Percentiles rank a stretch among this genome's conserved stretches.
phyloP scores from a whole-genome alignment of 495 filamentous ascomycete genomes.

The Penicillium atrosanguineum region DNA sequence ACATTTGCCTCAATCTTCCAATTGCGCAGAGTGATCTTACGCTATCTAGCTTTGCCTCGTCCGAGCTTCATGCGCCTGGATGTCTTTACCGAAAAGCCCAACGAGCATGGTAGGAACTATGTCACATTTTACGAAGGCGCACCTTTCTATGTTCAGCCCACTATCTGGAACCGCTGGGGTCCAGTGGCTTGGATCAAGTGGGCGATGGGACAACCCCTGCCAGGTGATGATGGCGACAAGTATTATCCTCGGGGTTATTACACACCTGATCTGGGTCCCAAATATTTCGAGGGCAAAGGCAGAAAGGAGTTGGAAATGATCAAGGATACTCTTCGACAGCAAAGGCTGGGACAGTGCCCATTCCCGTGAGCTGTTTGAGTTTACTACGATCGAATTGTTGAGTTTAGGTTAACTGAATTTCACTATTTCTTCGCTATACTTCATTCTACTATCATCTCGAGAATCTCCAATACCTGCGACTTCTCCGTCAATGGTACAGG shows the following conservation, averaged over 20 bases:
- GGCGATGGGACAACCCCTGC: conserved; percentile 51
- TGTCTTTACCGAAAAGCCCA: conserved; percentile 41
- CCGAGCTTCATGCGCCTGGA: conserved; percentile 43
- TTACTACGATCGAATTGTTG: too few relatives aligned
- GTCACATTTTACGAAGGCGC: conserved; percentile 44
- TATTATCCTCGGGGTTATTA: conserved; percentile 59
- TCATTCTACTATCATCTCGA: background rate
- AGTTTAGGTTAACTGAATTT: background rate
- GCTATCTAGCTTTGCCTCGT: conserved; percentile 56
- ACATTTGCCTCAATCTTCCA: conserved; percentile 40
- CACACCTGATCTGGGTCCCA: conserved; percentile 57
- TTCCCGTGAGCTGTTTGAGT: conserved; percentile 29
- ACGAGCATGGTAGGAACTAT: conserved; percentile 51
- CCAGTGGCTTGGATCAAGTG: conserved; percentile 49
- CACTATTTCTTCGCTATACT: background rate
- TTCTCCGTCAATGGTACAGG: conserved; percentile 4
- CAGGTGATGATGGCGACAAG: conserved; percentile 55
- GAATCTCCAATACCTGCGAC: background rate
- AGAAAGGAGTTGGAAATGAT: conserved; percentile 42
- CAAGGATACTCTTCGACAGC: conserved; percentile 25
- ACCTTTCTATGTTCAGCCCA: conserved; percentile 59
- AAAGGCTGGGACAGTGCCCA: conserved; percentile 46
- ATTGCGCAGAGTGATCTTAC: conserved; percentile 49
- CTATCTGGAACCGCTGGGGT: conserved; percentile 57
- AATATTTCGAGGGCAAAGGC: conserved; percentile 54